Percentiles rank a stretch among this genome's conserved stretches.
These are phyloP conservation scores for Myxozyma udenii DNA, from an alignment of 805 yeast species.

Conservation along the genomic window DNA sequence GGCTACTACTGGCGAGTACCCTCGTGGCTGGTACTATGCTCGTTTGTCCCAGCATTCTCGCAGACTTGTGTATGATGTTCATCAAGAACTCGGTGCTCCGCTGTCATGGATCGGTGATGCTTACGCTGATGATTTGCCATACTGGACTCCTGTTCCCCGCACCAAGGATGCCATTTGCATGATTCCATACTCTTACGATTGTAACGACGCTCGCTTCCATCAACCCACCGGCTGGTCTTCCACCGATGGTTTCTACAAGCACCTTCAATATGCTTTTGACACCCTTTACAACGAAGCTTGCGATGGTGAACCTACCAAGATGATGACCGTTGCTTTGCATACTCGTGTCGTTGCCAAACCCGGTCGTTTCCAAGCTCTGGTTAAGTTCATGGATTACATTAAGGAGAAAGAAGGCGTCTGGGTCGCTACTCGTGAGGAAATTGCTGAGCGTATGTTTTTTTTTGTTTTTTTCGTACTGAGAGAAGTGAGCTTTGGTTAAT, in stretches of 20 bases:
- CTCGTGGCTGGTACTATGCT: conserved; percentile 43
- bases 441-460: conserved; percentile 35
- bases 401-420: conserved; percentile 40
- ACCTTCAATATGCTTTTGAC: conserved; percentile 42
- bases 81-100: conserved; percentile 38
- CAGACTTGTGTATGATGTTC: conserved; percentile 39
- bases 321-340: conserved; percentile 43
- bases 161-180: conserved; percentile 34
- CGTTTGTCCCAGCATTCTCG: conserved; percentile 39
- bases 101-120: conserved; percentile 40
- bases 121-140: conserved; percentile 42
- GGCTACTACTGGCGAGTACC: conserved; percentile 39
- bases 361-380: conserved; percentile 40
- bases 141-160: conserved; percentile 39
- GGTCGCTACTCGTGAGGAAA: conserved; percentile 42
- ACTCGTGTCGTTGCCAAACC: conserved; percentile 42
- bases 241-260: conserved; percentile 36
- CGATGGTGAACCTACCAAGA: conserved; percentile 35
- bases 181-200: conserved; percentile 38
- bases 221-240: conserved; percentile 35
- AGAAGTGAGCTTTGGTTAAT: too few species aligned
- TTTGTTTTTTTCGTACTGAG: too few species aligned
- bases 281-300: conserved; percentile 41
- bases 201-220: conserved; percentile 37
- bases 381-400: conserved; percentile 41